These are phyloP conservation scores for Cordia subcordata DNA, from an alignment of 257 asterid genomes.

Conservation along the genomic window DNA sequence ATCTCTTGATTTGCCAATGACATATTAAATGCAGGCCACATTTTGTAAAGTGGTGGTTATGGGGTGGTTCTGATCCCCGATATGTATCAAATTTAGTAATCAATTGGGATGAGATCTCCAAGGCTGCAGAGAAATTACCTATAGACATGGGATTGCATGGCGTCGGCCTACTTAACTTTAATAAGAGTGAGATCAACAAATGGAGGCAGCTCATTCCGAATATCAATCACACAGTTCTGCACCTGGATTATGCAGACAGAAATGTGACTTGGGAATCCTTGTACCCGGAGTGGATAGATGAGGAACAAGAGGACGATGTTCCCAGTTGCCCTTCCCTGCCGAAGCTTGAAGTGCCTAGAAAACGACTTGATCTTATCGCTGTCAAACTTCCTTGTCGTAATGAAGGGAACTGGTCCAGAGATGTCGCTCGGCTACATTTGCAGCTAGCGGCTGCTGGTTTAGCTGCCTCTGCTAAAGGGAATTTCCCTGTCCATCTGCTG, in stretches of 20 bases:
- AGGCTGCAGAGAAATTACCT: conserved; percentile 24
- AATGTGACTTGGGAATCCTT: conserved; percentile 69
- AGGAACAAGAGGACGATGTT: conserved; percentile 67
- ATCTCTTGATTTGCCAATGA: background rate
- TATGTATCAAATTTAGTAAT: conserved; percentile 47
- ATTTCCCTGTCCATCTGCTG: conserved; percentile 44
- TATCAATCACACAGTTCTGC: conserved; percentile 41
- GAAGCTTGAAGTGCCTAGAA: conserved; percentile 39
- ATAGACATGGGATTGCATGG: conserved; percentile 17
- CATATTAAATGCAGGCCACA: conserved; percentile 56
- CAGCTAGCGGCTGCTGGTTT: conserved; percentile 67
- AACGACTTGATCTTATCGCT: conserved; percentile 61
- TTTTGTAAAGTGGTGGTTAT: conserved; percentile 76
- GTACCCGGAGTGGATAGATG: conserved; percentile 95
- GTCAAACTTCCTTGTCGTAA: conserved; percentile 81
- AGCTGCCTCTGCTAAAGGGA: conserved; percentile 58
- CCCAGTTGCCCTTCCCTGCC: conserved; percentile 80
- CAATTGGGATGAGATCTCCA: conserved; percentile 43
- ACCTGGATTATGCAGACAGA: conserved; percentile 40
- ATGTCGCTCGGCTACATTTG: conserved; percentile 66
- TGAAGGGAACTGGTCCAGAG: conserved; percentile 78
- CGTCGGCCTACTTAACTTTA: conserved; percentile 68
- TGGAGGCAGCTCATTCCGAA: conserved; percentile 50
- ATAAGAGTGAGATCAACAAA: conserved; percentile 39
- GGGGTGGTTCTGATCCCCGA: conserved; percentile 63